Base-by-base conservation (phyloP, 805 yeast genomes). In the Starmera amethionina region DNA sequence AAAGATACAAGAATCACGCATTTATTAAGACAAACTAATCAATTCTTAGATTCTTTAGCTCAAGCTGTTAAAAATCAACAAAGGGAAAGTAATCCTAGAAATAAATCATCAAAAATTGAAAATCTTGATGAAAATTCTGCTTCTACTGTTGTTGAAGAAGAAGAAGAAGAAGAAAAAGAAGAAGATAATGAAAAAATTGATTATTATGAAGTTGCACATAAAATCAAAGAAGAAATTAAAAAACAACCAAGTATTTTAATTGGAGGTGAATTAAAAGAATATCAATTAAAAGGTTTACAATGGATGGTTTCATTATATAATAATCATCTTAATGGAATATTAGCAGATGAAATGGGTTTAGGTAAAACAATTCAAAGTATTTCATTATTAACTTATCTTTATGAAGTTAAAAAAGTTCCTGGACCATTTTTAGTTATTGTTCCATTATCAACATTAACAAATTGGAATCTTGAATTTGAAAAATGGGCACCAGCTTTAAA, bases 261-360 rank as follows among this genome's bases (percentile, higher is more conserved):
- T 30, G 94, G 94, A 45, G 95, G 95, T 51, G 69, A 71, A 31
- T 66, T 84, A 55, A 84, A 84, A 56, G 94, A 84, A 52, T 84
- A 84, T 58, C 95, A 93, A 64, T 30, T 93, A 37, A 83, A 83
- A 58, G 99, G 99, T 56, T 69, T 93, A 42, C 96, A 93, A 58
- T 93, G 99, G 99, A 93, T 93, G 98, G 95, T 93, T 4, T 93
- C 98, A 0, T 65, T 93, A 43, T 93, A 75, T 66, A 93, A 93
- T 59, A 93, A 93, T 63, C 95, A 87, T 60, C 72, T 93, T 54
- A 93, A 93, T 58, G 99, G 99, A 69, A 93, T 93, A 48, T 65
- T 93, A 42, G 99, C 99, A 1, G 99, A 93, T 68, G 99, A 93
- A 63, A 93, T 93, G 99, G 99, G 99, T 47, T 70, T 93, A 46